Evolutionary conservation across 495 filamentous ascomycete genomes (phyloP).

Genomic region (Penicillium pulvis): DNA sequence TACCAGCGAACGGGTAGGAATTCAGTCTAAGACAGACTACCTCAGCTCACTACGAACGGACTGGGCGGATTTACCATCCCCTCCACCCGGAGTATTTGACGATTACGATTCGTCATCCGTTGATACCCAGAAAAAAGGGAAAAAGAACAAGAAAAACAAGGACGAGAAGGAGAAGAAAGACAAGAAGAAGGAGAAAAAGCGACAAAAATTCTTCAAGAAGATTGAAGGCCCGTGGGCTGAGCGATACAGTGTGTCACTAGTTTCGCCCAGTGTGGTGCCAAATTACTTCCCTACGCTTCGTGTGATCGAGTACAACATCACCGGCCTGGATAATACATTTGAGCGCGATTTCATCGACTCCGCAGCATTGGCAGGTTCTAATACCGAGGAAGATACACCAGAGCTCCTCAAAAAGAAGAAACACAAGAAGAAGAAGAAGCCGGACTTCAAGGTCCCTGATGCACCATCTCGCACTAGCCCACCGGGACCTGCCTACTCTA

Average conservation of each 20-base stretch:
- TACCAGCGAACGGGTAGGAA: slow-evolving; percentile 41
- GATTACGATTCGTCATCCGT: slow-evolving; percentile 4
- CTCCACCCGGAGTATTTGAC: slow-evolving; percentile 32
- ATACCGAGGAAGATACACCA: not conserved
- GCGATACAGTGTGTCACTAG: slow-evolving; percentile 76
- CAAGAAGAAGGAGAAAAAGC: slow-evolving; percentile 51
- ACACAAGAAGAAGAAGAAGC: slow-evolving; percentile 57
- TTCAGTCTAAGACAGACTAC: slow-evolving; percentile 72
- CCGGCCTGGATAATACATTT: slow-evolving; percentile 64
- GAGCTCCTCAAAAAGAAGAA: slow-evolving; percentile 52
- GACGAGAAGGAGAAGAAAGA: slow-evolving; percentile 30
- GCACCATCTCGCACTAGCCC: slow-evolving; percentile 71
- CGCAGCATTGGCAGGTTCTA: not conserved
- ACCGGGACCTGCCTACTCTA: slow-evolving; percentile 90
- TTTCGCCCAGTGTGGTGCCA: slow-evolving; percentile 84
- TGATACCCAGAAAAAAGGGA: slow-evolving; percentile 35
- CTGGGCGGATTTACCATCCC: slow-evolving; percentile 76
- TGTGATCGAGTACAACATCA: slow-evolving; percentile 91
- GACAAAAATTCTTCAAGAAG: slow-evolving; percentile 59
- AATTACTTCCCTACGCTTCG: slow-evolving; percentile 90
- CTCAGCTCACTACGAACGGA: slow-evolving; percentile 72
- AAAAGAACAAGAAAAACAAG: slow-evolving; percentile 8
- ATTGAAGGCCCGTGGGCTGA: slow-evolving; percentile 82
- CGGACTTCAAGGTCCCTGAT: slow-evolving; percentile 65
- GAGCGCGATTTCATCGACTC: slow-evolving; percentile 28